Evolutionary conservation across 441 rosid species (phyloP), one percentile per base, ranked within the genome.

Genomic region (Pelargonium citronellum): DNA sequence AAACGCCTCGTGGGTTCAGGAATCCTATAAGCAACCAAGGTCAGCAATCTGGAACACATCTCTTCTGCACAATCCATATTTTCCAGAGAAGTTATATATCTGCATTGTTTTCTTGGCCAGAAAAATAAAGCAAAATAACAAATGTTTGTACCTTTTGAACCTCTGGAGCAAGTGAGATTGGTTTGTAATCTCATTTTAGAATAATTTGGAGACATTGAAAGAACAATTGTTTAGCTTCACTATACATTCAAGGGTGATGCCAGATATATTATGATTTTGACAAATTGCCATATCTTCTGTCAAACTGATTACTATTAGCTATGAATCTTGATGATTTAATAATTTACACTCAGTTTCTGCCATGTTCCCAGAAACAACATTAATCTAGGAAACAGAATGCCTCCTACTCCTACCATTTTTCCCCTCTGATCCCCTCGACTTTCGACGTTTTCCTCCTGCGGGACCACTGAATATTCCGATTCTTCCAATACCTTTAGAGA

Each of bases 401-500:
- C 90, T 81, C 24, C 87, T 62, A 58, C 80, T 85, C 77, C 84
- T 79, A 66, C 88, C 84, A 1, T 73, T 64, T 78, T 88, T 91
- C 64, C 84, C 87, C 58, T 86, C 91, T 17, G 78, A 22, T 24
- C 85, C 84, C 43, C 86, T 74, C 20, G 86, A 44, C 68, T 87
- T 90, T 61, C 88, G 79, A 60, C 84, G 83, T 69, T 86, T 85
- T 2, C 87, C 88, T 24, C 87, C 82, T 0, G 73, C 73, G 0
- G 86, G 86, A 27, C 77, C 84, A 0, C 86, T 74, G 43, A 90
- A 87, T 17, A 86, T 87, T 13, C 85, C 83, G 0, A 90, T 86
- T 74, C 81, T 86, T 65, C 94, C 92, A 2, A 92, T 82, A 61
- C 97, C 98, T 83, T 82, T 89, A 0, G 98, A 89, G 17, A 92